Conservation (phyloP, 1,284 basidiomycete genomes). For the Kalmanozyma brasiliensis region DNA sequence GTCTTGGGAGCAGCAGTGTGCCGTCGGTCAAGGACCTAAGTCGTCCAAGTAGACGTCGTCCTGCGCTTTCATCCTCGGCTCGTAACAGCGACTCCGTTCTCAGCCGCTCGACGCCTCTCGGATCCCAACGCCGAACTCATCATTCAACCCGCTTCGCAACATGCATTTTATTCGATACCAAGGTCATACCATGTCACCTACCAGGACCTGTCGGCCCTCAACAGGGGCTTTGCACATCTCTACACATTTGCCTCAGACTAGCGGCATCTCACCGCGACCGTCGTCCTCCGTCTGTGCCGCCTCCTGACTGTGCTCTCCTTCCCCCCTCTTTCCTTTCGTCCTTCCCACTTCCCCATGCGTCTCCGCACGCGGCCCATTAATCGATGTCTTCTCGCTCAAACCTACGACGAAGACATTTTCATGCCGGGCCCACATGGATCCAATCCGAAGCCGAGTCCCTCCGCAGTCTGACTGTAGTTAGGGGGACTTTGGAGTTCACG, state of each 20-base stretch:
- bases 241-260: background rate
- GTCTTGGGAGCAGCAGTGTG: slow-evolving; percentile 59
- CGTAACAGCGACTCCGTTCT: slow-evolving; percentile 1
- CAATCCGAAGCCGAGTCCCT: slow-evolving; percentile 9
- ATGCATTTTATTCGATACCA: slow-evolving; percentile 13
- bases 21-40: slow-evolving; percentile 38
- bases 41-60: slow-evolving; percentile 41
- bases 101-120: slow-evolving; percentile 1
- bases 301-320: no score
- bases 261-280: background rate
- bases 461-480: slow-evolving; percentile 5
- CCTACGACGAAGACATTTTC: slow-evolving; percentile 54
- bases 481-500: slow-evolving; percentile 5
- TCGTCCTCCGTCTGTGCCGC: slow-evolving; percentile 3
- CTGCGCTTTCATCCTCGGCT: background rate
- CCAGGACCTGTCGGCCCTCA: background rate
- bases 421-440: slow-evolving; percentile 57
- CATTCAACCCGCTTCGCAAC: background rate
- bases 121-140: no score
- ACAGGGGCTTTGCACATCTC: background rate
- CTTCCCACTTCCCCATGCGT: background rate
- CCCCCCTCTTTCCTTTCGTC: background rate
- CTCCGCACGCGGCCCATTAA: slow-evolving; percentile 50
- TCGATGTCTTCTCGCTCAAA: slow-evolving; percentile 44
- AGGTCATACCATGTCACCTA: slow-evolving; percentile 11